Evolutionary conservation across 164 flowering plant genomes (phyloP).

Genomic region (Magnolia officinalis): DNA sequence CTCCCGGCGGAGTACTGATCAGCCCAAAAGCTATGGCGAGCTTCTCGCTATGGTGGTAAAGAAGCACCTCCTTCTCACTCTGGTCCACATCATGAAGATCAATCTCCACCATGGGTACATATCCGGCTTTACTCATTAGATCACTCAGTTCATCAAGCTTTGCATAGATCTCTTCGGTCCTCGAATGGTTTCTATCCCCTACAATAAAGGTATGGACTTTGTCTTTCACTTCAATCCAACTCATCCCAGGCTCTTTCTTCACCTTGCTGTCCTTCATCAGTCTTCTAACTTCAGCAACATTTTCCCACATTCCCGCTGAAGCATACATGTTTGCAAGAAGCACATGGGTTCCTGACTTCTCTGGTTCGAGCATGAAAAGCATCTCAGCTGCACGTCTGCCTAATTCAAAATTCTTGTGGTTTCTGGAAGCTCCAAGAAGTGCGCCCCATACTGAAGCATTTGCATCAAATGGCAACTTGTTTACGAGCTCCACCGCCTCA

Average conservation of each 20-base stretch:
- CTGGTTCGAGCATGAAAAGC: constrained; percentile 21
- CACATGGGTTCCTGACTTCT: constrained; percentile 21
- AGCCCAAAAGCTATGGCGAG: constrained; percentile 21
- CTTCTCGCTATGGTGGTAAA: constrained; percentile 22
- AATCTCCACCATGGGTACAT: constrained; percentile 18
- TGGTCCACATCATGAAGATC: constrained; percentile 24
- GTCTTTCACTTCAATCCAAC: constrained; percentile 22
- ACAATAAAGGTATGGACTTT: constrained; percentile 24
- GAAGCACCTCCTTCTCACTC: constrained; percentile 20
- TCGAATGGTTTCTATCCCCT: constrained; percentile 23
- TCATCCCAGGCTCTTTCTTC: constrained; percentile 21
- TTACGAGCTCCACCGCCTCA: constrained; percentile 14
- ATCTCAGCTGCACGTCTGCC: constrained; percentile 21
- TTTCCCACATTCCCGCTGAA: constrained; percentile 21
- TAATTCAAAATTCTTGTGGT: constrained; percentile 18
- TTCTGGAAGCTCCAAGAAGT: constrained; percentile 22
- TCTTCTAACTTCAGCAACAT: constrained; percentile 15
- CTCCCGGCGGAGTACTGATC: constrained; percentile 18
- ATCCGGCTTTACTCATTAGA: constrained; percentile 15
- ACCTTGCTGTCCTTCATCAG: constrained; percentile 19
- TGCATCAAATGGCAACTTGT: constrained; percentile 17
- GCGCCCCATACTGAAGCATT: constrained; percentile 23
- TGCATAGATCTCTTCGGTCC: constrained; percentile 17
- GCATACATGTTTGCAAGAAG: constrained; percentile 23
- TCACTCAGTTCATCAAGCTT: constrained; percentile 20